Evolutionary conservation across 352 stramenopile genomes (phyloP), one percentile per base, ranked within the genome.

Genomic region (Phytophthora melonis): DNA sequence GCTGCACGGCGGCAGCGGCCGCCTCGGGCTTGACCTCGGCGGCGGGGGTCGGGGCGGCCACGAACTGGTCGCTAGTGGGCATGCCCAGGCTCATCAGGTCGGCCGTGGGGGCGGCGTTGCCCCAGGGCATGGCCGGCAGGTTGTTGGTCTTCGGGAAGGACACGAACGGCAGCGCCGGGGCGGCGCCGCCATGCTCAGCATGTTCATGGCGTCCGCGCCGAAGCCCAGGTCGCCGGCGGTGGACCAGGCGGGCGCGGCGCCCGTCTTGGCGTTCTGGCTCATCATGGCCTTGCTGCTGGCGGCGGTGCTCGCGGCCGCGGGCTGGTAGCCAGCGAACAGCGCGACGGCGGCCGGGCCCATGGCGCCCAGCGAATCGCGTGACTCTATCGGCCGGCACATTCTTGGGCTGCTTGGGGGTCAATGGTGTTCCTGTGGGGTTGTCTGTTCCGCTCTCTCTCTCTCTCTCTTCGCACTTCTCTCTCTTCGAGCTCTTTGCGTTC

Each of bases 361-460:
- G 77, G 80, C 87, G 81, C 84, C 84, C 75, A 94, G 77, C 81
- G 88, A 91, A 90, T 94, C 84, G 61, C 88, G 60, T 47, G 86
- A 93, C 82, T 93, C 88, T 83, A 94, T 94, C 71, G 88, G 88
- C 80, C 88, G 86, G 75, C 88, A 94, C 88, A 93, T 94, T 78
- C 21, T 70, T 18, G 47, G 32, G 55, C 32, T 60, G 36, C 16
- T 43, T 75, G 21, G 65, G 58, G 67, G 45, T 54, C 62, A 69
- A 60, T 65, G 25, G 49, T 32, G 27, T 69, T 72, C 61, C 73
- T 78, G 70, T 70, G 63, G 74, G 25, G 78, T 74, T 52, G 27
- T 32, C 60, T 82, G 57, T 61, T 77, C 41, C 25, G 13, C 45
- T 62, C 60, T 60, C 57, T 64, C 63, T 58, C 57, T 55, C n/a